Evolutionary conservation across 2,329 filamentous ascomycete genomes (phyloP).

Genomic region (Ceratocystis harringtonii): DNA sequence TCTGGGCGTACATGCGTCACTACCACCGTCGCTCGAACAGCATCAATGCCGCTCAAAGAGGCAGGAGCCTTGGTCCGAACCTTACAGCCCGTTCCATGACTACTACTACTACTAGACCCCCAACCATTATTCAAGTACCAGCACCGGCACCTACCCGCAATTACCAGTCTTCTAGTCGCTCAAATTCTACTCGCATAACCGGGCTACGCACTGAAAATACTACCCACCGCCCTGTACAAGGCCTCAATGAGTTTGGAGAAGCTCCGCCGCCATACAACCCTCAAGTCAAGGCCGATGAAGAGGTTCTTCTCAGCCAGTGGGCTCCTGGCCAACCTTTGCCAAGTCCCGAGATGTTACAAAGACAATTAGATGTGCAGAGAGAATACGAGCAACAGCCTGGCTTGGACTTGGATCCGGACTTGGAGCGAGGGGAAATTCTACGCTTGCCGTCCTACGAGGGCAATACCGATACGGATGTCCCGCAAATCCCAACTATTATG

Average conservation of each 20-base stretch:
- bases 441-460: background rate
- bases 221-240: background rate
- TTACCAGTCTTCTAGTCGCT: background rate
- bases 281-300: constrained; percentile 6
- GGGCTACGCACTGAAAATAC: background rate
- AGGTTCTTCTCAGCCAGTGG: constrained; percentile 16
- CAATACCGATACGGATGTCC: background rate
- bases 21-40: background rate
- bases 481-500: background rate
- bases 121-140: background rate
- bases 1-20: constrained; percentile 1
- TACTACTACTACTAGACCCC: background rate
- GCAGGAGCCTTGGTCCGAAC: background rate
- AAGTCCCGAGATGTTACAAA: constrained; percentile 20
- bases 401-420: background rate
- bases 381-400: constrained; percentile 3
- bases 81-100: background rate
- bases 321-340: constrained; percentile 6
- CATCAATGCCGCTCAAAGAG: background rate
- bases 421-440: background rate
- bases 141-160: background rate
- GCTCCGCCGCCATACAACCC: constrained; percentile 10
- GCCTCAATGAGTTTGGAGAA: constrained; percentile 10
- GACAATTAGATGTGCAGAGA: constrained; percentile 19
- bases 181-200: background rate